phyloP scores from a whole-genome alignment of 331 rosid species.

The Stylosanthes scabra region DNA sequence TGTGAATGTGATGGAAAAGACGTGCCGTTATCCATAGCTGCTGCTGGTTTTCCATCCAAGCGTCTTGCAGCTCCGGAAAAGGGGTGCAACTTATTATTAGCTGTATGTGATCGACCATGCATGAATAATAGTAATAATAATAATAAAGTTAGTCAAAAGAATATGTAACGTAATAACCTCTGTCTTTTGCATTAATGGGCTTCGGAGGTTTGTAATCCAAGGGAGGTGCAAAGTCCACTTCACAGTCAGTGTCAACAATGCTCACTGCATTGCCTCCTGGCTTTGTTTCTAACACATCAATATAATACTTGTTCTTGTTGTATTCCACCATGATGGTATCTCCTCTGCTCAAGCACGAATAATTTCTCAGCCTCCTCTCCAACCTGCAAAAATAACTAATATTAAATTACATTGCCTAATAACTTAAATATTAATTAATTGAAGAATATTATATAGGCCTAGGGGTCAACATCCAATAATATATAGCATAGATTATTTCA shows the following conservation, averaged over 20 bases:
- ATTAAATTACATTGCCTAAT: too few species aligned
- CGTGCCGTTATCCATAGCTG: constrained; percentile 47
- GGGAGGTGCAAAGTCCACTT: constrained; percentile 89
- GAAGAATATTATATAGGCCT: too few species aligned
- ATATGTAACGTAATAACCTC: constrained; percentile 46
- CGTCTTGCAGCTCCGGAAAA: constrained; percentile 78
- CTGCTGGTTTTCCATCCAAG: constrained; percentile 72
- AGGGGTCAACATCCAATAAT: too few species aligned
- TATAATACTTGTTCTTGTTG: constrained; percentile 77
- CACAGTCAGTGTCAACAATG: constrained; percentile 87
- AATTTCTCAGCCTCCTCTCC: constrained; percentile 76
- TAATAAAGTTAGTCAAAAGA: constrained; percentile 1
- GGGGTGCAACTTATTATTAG: constrained; percentile 51
- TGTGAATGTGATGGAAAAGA: constrained; percentile 60
- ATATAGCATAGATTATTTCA: too few species aligned
- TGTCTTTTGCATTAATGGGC: constrained; percentile 47
- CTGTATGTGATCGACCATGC: constrained; percentile 34
- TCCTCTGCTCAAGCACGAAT: constrained; percentile 73
- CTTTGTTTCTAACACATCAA: constrained; percentile 75
- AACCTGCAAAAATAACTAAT: too few species aligned
- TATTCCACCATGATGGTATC: constrained; percentile 85
- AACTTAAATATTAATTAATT: too few species aligned
- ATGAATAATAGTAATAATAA: too few species aligned
- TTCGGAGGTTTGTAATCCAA: constrained; percentile 77
- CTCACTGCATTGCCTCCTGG: constrained; percentile 71